These are phyloP conservation scores for Coemansia sp. DNA, from an alignment of 192 early-diverging fungal genomes.

Conservation along the genomic window DNA sequence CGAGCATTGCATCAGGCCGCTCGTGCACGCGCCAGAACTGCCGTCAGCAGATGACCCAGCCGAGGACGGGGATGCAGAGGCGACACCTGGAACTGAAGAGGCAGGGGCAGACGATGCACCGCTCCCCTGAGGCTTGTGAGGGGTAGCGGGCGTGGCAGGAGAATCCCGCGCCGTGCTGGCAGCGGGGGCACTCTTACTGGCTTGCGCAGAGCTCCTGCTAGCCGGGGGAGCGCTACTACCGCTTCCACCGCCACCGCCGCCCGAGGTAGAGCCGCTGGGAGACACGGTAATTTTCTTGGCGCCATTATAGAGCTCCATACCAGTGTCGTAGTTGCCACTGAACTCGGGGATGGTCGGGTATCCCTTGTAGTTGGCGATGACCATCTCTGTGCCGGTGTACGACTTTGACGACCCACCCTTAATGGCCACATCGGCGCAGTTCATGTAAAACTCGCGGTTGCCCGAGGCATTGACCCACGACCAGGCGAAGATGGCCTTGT, in stretches of 20 bases:
- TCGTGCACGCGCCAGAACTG: slow-evolving; percentile 5
- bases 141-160: not conserved
- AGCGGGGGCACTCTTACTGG: not conserved
- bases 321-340: slow-evolving; percentile 33
- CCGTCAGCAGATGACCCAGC: slow-evolving; percentile 10
- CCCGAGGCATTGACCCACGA: slow-evolving; percentile 64
- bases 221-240: not conserved
- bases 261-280: slow-evolving; percentile 11
- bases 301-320: slow-evolving; percentile 28
- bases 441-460: slow-evolving; percentile 55
- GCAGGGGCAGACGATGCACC: not conserved
- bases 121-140: not conserved
- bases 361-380: slow-evolving; percentile 37
- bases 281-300: slow-evolving; percentile 31
- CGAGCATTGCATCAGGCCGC: slow-evolving; percentile 30
- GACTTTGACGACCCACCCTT: slow-evolving; percentile 22
- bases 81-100: not conserved
- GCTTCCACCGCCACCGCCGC: not conserved
- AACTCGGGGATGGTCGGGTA: slow-evolving; percentile 58
- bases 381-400: slow-evolving; percentile 35
- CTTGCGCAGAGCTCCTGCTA: not conserved
- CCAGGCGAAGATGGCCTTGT: slow-evolving; percentile 60
- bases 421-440: slow-evolving; percentile 39
- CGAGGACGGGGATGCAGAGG: slow-evolving; percentile 2
- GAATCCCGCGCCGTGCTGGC: not conserved